Conservation (phyloP, 306 rosid genomes). For the Mimosa bimucronata region DNA sequence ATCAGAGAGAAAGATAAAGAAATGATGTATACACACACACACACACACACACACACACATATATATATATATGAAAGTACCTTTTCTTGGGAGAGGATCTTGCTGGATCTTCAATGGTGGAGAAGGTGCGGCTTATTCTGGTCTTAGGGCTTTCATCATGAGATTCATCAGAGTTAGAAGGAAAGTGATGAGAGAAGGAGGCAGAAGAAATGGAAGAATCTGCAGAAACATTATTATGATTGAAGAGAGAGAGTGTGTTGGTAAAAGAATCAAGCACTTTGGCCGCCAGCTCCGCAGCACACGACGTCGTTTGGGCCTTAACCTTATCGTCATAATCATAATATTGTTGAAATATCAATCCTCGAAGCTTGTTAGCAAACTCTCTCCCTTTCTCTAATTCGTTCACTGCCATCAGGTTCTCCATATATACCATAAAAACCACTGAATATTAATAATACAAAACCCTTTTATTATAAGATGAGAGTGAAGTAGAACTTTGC, state of each 20-base stretch:
- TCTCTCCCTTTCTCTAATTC: slow-evolving; percentile 54
- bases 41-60: no score
- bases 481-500: no score
- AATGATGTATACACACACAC: no score
- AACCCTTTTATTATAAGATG: background rate
- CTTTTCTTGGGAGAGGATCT: slow-evolving; percentile 70
- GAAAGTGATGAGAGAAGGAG: background rate
- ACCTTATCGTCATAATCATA: background rate
- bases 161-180: slow-evolving; percentile 48
- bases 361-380: slow-evolving; percentile 39
- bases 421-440: slow-evolving; percentile 22
- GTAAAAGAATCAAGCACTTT: slow-evolving; percentile 49
- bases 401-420: slow-evolving; percentile 29
- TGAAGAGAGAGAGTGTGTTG: slow-evolving; percentile 48
- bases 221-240: background rate
- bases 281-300: slow-evolving; percentile 43
- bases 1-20: no score
- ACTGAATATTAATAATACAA: background rate
- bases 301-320: background rate
- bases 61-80: no score
- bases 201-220: background rate
- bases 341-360: slow-evolving; percentile 2
- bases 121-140: background rate
- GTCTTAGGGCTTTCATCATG: slow-evolving; percentile 46
- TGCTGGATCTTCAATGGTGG: slow-evolving; percentile 45